Percentiles rank a stretch among this genome's conserved stretches.
phyloP scores from a whole-genome alignment of 2,329 filamentous ascomycete genomes.

The Penicillium sp. region DNA sequence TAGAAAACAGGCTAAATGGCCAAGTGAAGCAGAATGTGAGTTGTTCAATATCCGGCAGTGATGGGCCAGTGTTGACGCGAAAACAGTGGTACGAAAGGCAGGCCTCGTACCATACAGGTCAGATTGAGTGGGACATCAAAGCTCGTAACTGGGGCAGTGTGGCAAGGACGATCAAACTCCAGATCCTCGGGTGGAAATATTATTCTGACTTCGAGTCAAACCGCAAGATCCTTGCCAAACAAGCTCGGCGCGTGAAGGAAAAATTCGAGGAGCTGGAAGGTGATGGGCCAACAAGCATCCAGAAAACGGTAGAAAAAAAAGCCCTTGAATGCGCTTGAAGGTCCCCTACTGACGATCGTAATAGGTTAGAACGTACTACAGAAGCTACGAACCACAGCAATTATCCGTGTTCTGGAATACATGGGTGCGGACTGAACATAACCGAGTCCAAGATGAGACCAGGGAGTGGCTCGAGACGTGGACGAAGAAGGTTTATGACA shows the following conservation, averaged over 20 bases:
- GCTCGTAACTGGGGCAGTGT: background rate
- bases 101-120: background rate
- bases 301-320: background rate
- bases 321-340: too few relatives aligned
- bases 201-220: background rate
- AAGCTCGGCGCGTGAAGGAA: background rate
- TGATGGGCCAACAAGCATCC: background rate
- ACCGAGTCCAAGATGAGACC: background rate
- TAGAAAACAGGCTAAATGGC: background rate
- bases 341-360: too few relatives aligned
- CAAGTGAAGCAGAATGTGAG: background rate
- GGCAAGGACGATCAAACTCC: background rate
- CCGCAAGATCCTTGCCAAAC: background rate
- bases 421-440: background rate
- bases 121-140: background rate
- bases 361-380: too few relatives aligned
- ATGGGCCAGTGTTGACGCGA: background rate
- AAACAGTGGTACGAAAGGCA: background rate
- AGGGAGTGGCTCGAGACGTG: background rate
- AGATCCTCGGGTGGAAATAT: background rate
- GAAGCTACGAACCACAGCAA: background rate
- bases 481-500: background rate
- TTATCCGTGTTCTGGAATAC: background rate
- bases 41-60: background rate
- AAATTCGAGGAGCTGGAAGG: background rate